Conservation (phyloP, 164 flowering plant genomes). For the Chimonanthus praecox region DNA sequence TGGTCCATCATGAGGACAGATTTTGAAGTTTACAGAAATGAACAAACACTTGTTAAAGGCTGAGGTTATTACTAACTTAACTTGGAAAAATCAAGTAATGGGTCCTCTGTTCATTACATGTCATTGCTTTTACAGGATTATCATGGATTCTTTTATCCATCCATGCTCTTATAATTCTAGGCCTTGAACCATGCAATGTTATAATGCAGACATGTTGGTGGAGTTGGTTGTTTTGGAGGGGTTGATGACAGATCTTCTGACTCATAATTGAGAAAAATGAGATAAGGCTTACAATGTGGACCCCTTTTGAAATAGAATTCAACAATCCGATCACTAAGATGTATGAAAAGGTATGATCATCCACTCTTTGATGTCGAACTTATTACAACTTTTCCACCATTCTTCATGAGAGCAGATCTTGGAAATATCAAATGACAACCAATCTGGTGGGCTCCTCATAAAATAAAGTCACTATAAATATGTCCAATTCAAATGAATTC, state of each 20-base stretch:
- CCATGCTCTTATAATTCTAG: background rate
- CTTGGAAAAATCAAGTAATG: too few relatives aligned
- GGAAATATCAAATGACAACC: background rate
- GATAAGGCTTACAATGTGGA: conserved; percentile 89
- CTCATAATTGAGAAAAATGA: conserved; percentile 24
- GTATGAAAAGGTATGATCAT: conserved; percentile 67
- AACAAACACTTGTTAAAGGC: too few relatives aligned
- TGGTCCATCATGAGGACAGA: too few relatives aligned
- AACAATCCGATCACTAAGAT: conserved; percentile 87
- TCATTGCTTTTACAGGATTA: conserved; percentile 2
- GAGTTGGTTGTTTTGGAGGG: background rate
- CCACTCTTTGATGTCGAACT: background rate
- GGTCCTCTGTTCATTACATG: too few relatives aligned
- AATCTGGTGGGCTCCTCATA: background rate
- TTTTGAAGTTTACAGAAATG: too few relatives aligned
- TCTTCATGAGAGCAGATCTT: background rate
- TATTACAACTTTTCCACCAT: background rate
- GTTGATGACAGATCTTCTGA: background rate
- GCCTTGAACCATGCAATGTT: conserved; percentile 4
- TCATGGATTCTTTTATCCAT: conserved; percentile 1
- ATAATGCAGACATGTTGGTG: conserved; percentile 7
- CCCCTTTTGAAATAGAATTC: conserved; percentile 79
- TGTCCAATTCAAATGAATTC: too few relatives aligned
- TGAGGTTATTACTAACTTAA: too few relatives aligned
- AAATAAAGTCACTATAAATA: too few relatives aligned